Conservation (phyloP, 495 filamentous ascomycete species). For the Penicillium bovifimosum region DNA sequence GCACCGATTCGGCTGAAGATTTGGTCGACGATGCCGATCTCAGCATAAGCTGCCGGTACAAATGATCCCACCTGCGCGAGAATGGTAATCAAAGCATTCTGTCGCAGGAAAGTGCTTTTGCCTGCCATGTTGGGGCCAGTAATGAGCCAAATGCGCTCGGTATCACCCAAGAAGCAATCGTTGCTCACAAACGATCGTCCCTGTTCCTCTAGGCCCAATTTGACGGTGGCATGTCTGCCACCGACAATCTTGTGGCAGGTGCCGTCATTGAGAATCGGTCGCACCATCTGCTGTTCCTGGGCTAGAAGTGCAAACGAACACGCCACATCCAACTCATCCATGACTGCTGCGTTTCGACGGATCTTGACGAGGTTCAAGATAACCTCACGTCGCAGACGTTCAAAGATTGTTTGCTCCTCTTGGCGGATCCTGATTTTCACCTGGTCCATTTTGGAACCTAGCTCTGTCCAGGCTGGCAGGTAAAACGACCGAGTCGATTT, state of each 20-base stretch:
- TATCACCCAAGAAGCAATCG: conserved; percentile 69
- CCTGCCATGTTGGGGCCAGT: conserved; percentile 99
- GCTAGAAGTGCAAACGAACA: conserved; percentile 79
- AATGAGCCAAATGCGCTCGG: conserved; percentile 76
- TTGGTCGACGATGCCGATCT: conserved; percentile 82
- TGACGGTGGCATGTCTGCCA: conserved; percentile 86
- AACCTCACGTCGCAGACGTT: conserved; percentile 64
- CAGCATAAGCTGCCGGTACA: conserved; percentile 80
- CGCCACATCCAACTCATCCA: conserved; percentile 88
- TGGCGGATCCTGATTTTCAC: conserved; percentile 65
- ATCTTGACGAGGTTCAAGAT: conserved; percentile 74
- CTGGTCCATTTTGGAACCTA: conserved; percentile 71
- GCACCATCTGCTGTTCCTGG: conserved; percentile 60
- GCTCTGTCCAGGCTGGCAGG: conserved; percentile 71
- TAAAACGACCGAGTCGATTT: conserved; percentile 84
- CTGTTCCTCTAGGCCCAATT: conserved; percentile 69
- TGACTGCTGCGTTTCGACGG: conserved; percentile 76
- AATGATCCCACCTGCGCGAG: conserved; percentile 89
- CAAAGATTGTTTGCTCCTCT: conserved; percentile 75
- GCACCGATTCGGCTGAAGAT: conserved; percentile 90
- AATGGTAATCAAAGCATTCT: conserved; percentile 90
- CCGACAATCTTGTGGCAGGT: conserved; percentile 63
- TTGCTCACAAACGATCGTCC: conserved; percentile 82
- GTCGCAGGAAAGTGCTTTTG: conserved; percentile 90
- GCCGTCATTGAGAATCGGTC: conserved; percentile 62